Evolutionary conservation across 768 basidiomycete genomes (phyloP), one percentile per base, ranked within the genome.

Genomic region (Kwoniella heveanensis): DNA sequence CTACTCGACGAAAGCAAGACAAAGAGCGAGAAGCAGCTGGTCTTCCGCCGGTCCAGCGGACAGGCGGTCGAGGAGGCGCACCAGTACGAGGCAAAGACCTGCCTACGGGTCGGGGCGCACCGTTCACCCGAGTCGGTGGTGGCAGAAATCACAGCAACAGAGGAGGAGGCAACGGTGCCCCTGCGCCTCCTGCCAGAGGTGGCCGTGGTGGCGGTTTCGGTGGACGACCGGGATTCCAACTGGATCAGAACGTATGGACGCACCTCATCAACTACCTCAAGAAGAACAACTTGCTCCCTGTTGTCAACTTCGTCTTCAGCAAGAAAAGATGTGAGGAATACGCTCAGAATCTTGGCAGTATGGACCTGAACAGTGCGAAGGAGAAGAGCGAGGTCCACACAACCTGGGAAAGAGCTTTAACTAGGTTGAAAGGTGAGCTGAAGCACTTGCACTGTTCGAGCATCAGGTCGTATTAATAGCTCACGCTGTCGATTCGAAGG

Each of bases 341-440:
- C 75, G 96, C 96, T 3, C 85, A 84, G 9, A 96, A 91, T 1
- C 81, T 99, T 59, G 89, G 87, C 0, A 93, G 94, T 79, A 84
- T 87, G 30, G 93, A 99, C 80, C 82, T 99, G 36, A 93, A 90
- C 72, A 87, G 86, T 7, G 86, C 92, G 0, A 87, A 88, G 52
- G 96, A 99, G 82, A 97, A 93, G 84, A 97, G 94, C 71, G 92
- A 97, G 81, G 89, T 98, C 10, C 96, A 99, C 79, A 86, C 98
- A 55, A 88, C 89, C 1, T 87, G 97, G 61, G 96, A 97, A 79
- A 89, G 91, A 77, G 95, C 95, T 1, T 79, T 99, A 37, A 88
- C 88, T 39, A 83, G 96, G 30, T 82, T 99, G 60, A 95, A 96
- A 83, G 93, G 96, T 91, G 47, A 56, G 80, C 72, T 9, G 13